Evolutionary conservation across 306 rosid genomes (phyloP).

Genomic region (Sesbania bispinosa): DNA sequence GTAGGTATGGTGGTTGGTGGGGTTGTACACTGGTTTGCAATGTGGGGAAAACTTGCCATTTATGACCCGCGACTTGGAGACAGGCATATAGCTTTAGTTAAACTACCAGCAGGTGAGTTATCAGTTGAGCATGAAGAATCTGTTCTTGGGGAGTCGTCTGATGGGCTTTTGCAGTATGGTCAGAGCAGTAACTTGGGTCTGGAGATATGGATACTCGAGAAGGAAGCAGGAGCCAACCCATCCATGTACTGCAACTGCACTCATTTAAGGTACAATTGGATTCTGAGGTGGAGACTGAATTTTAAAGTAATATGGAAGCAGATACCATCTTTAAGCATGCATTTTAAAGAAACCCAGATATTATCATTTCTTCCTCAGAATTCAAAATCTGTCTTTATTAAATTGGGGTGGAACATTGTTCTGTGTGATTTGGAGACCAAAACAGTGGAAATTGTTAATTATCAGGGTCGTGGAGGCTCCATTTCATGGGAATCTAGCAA

Average conservation of each 20-base stretch:
- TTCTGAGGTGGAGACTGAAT: conserved; percentile 40
- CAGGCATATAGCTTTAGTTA: conserved; percentile 43
- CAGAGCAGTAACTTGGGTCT: conserved; percentile 66
- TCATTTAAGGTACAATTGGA: conserved; percentile 42
- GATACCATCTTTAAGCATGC: conserved; percentile 39
- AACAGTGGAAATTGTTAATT: conserved; percentile 39
- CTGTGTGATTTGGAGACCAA: conserved; percentile 46
- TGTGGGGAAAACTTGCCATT: conserved; percentile 60
- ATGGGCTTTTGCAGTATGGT: conserved; percentile 73
- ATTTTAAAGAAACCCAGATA: conserved; percentile 56
- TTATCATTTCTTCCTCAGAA: conserved; percentile 56
- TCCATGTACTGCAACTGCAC: conserved; percentile 28
- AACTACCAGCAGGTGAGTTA: conserved; percentile 54
- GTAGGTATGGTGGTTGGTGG: conserved; percentile 62
- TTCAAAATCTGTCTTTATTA: conserved; percentile 54
- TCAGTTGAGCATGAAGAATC: conserved; percentile 59
- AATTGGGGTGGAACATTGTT: conserved; percentile 52
- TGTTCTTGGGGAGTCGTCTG: conserved; percentile 67
- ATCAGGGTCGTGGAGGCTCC: conserved; percentile 51
- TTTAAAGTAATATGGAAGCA: conserved; percentile 60
- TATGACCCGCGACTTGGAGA: conserved; percentile 76
- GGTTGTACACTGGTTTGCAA: conserved; percentile 72
- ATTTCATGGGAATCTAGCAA: conserved; percentile 66
- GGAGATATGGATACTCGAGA: conserved; percentile 70
- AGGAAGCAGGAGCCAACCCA: conserved; percentile 33